Base-by-base conservation (phyloP, 208 protist species). In the Porcisia hertigi region DNA sequence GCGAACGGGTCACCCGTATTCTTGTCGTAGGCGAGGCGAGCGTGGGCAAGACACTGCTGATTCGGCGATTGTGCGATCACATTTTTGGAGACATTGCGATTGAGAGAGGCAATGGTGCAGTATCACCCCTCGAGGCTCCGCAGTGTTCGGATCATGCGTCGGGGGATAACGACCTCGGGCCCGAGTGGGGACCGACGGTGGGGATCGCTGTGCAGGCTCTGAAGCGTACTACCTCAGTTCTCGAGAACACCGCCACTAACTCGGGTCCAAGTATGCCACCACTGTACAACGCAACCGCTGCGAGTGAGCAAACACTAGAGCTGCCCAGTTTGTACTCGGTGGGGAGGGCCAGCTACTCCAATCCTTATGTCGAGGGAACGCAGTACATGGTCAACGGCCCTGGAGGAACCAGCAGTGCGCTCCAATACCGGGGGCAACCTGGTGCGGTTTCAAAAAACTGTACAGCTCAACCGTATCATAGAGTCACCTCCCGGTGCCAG, bases 31-130 rank as follows among this genome's bases (percentile, higher is more conserved):
- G 93, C 16, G 87, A 95, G 47, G 88, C 88, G 34, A 72, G 85
- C 49, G 90, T 95, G 11, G 93, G 93, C 52, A 97, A 97, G 66
- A 94, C 91, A n/a, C 72, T 97, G 25, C 82, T 97, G 43, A 77
- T 95, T 12, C 83, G 82, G 43, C 89, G 89, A 2, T 77, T 97
- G 53, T 88, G 81, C 73, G 81, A 91, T 52, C 59, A 88, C 25
- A 69, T 90, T 49, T 89, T 87, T 36, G 75, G 80, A 25, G 66
- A 76, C 75, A 75, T 66, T 1, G 60, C 25, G 18, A 74, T 82
- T 47, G 70, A 77, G 57, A 39, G 39, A 9, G 41, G 34, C 69
- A 8, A 30, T 5, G 69, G 47, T 20, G 53, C 30, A 6, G 53
- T 2, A 18, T 47, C 69, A 45, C 30, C 18, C 30, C 7, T 3